These are phyloP conservation scores for Microsporum canis DNA, from an alignment of 2,329 filamentous ascomycete genomes.

Conservation along the genomic window DNA sequence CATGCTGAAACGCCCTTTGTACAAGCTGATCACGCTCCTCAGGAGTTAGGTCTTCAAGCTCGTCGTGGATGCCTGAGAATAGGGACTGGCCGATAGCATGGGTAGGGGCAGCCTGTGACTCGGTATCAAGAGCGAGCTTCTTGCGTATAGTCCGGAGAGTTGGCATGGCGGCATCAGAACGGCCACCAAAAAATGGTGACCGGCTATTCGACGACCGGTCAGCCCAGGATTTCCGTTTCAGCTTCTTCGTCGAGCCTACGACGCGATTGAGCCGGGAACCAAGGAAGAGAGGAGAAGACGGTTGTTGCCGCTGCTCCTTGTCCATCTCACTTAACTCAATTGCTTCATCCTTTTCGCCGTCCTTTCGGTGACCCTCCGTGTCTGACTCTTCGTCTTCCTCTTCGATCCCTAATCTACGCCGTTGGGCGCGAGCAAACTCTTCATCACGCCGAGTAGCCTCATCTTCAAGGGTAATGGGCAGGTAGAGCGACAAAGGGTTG, in stretches of 20 bases:
- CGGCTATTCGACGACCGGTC: slow-evolving; percentile 31
- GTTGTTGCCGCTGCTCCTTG: slow-evolving; percentile 5
- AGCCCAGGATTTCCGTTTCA: slow-evolving; percentile 33
- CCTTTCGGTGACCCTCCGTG: slow-evolving; percentile 23
- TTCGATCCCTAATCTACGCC: slow-evolving; percentile 52
- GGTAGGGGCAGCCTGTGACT: slow-evolving; percentile 52
- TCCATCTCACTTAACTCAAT: slow-evolving; percentile 31
- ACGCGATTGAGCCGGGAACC: slow-evolving; percentile 17
- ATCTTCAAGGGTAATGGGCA: slow-evolving; percentile 92
- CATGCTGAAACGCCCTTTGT: slow-evolving; percentile 80
- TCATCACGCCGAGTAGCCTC: slow-evolving; percentile 86
- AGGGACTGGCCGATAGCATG: slow-evolving; percentile 61
- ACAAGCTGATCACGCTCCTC: slow-evolving; percentile 79
- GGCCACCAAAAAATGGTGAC: slow-evolving; percentile 30
- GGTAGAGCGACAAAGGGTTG: slow-evolving; percentile 69
- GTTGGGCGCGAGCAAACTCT: slow-evolving; percentile 71
- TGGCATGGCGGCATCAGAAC: slow-evolving; percentile 25
- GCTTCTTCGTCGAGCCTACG: slow-evolving; percentile 6
- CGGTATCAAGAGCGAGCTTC: slow-evolving; percentile 45
- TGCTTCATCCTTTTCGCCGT: slow-evolving; percentile 36
- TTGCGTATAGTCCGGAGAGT: slow-evolving; percentile 26
- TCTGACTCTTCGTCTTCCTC: slow-evolving; percentile 43
- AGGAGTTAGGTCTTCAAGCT: slow-evolving; percentile 85
- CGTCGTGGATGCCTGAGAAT: slow-evolving; percentile 78
- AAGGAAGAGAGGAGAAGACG: slow-evolving; percentile 10